A percentile compares a stretch with the other conserved stretches of the same genome.
phyloP scores from a whole-genome alignment of 306 rosid species.

The Clitoria ternatea region DNA sequence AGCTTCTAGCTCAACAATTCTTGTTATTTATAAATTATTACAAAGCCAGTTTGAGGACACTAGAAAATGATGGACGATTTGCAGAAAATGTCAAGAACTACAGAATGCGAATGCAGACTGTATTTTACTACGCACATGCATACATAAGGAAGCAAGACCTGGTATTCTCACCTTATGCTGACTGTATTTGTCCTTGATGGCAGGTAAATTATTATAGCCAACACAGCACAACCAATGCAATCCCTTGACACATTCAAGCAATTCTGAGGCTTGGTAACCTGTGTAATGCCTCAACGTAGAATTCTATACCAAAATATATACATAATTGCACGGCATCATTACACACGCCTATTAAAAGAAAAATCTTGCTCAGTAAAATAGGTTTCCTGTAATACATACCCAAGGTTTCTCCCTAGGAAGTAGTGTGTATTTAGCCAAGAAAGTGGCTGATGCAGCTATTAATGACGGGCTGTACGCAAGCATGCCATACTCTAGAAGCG shows the following conservation, averaged over 20 bases:
- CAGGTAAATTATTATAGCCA: slow-evolving; percentile 40
- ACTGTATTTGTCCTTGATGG: slow-evolving; percentile 66
- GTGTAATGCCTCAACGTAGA: slow-evolving; percentile 51
- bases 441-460: slow-evolving; percentile 62
- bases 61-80: background rate
- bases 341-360: slow-evolving; percentile 1
- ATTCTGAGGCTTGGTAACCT: slow-evolving; percentile 45
- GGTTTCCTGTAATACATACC: slow-evolving; percentile 41
- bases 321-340: slow-evolving; percentile 14
- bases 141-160: background rate
- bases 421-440: slow-evolving; percentile 62
- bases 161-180: slow-evolving; percentile 54
- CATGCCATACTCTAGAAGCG: slow-evolving; percentile 57
- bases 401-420: slow-evolving; percentile 50
- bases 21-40: background rate
- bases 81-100: slow-evolving; percentile 3
- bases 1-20: background rate
- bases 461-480: slow-evolving; percentile 51
- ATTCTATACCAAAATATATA: slow-evolving; percentile 39
- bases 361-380: slow-evolving; percentile 13
- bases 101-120: background rate
- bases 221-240: slow-evolving; percentile 43
- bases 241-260: slow-evolving; percentile 50
- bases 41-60: background rate
- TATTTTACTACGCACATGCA: background rate